Evolutionary conservation across 1,284 basidiomycete species (phyloP), one percentile per base, ranked within the genome.

Genomic region (Ceratobasidium sp.): DNA sequence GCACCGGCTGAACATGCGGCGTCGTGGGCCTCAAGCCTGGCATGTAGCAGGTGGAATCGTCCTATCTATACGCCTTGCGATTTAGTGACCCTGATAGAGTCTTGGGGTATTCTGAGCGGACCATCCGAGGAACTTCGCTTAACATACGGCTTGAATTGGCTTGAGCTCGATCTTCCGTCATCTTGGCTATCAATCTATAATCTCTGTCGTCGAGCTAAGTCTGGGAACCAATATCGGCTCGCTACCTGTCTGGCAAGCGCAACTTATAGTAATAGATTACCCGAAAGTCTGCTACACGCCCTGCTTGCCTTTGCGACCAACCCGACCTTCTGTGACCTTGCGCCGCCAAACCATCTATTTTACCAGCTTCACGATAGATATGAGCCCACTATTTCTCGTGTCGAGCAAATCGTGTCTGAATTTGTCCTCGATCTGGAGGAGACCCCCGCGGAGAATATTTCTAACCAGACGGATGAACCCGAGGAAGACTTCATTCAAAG

Each of bases 291-390:
- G 2, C 11, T 76, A 15, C 73, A 60, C 6, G 29, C 29, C 1
- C 29, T 76, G 24, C n/a, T 51, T 2, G 33, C 73, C 0, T 57
- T 76, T 62, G 60, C 75, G 3, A 41, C 14, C 1, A 59, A 65
- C 33, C 63, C 73, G 3, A 1, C 11, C 15, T 74, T 76, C 17
- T 48, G 17, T 1, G 8, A 11, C 0, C 29, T 74, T 1, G 5
- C 22, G 14, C 53, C 75, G 1, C 75, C 75, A 11, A n/a, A 6
- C 2, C 53, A 63, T 47, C 0, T 14, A 3, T 2, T 19, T 1
- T 75, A 75, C 22, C 41, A 33, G 2, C 33, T 75, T 33, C 27
- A 29, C 1, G 67, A 71, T 29, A 54, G 22, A 11, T 63, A 60
- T 27, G 1, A 2, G 8, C 65, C 74, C 24, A 72, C 33, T 0